Evolutionary conservation across 1,284 basidiomycete genomes (phyloP).

Genomic region (Laetiporus sulphureus): DNA sequence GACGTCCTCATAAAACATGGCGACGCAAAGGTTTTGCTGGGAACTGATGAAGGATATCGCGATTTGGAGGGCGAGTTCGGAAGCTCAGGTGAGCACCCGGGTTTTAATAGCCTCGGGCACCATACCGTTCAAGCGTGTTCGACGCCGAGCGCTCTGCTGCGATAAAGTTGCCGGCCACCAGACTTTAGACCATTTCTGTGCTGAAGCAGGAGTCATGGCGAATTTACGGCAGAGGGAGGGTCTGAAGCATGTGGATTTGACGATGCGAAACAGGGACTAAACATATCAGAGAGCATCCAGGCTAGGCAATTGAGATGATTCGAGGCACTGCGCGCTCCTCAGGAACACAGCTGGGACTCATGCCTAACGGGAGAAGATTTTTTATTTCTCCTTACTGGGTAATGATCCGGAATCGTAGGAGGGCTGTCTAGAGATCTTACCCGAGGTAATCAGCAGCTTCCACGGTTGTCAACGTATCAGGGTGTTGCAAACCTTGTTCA

Average conservation of each 20-base stretch:
- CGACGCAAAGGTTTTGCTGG: conserved; percentile 4
- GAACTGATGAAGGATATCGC: conserved; percentile 5
- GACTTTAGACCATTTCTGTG: background rate
- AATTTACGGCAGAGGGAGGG: no score
- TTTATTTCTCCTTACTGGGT: background rate
- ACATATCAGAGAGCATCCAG: background rate
- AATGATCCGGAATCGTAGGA: conserved; percentile 1
- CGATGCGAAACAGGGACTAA: no score
- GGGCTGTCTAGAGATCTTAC: background rate
- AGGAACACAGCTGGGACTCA: conserved; percentile 2
- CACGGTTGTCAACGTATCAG: background rate
- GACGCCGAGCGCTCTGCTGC: background rate
- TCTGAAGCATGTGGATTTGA: no score
- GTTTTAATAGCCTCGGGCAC: no score
- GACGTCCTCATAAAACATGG: conserved; percentile 33
- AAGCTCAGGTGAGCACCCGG: background rate
- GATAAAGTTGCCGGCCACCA: background rate
- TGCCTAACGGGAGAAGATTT: background rate
- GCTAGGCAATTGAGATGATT: conserved; percentile 3
- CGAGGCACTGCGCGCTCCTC: conserved; percentile 5
- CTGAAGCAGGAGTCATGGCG: no score
- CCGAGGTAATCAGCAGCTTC: background rate
- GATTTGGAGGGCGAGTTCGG: background rate
- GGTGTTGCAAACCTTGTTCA: background rate
- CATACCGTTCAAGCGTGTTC: no score